Percentiles rank a stretch among this genome's conserved stretches.
phyloP scores from a whole-genome alignment of 176 grass and related monocot genomes.

The Cenchrus americanus region DNA sequence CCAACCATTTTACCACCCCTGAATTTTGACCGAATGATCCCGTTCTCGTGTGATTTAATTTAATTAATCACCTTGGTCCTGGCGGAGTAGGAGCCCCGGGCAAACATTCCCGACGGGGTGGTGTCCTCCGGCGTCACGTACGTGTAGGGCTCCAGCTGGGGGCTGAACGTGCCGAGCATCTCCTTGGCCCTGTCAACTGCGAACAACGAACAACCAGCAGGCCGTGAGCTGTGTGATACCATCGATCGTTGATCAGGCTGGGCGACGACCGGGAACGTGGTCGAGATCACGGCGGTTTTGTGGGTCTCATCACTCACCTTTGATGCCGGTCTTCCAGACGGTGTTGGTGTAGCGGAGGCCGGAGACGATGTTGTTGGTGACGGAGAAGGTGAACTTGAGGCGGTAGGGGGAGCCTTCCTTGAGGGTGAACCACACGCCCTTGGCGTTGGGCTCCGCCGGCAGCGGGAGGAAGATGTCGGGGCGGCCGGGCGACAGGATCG shows the following conservation, averaged over 20 bases:
- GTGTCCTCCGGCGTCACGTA: slow-evolving; percentile 85
- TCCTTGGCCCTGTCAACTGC: slow-evolving; percentile 85
- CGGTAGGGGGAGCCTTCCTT: slow-evolving; percentile 88
- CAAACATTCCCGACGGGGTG: slow-evolving; percentile 89
- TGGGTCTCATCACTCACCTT: slow-evolving; percentile 45
- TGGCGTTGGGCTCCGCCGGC: slow-evolving; percentile 68
- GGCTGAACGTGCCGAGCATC: slow-evolving; percentile 97
- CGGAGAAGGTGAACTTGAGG: slow-evolving; percentile 95
- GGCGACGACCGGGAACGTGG: background rate
- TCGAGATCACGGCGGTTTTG: background rate
- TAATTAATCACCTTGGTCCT: slow-evolving; percentile 69
- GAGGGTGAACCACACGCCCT: slow-evolving; percentile 87
- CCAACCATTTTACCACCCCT: background rate
- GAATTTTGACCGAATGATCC: background rate
- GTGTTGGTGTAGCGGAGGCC: slow-evolving; percentile 94
- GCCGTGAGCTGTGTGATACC: background rate
- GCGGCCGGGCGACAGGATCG: slow-evolving; percentile 70
- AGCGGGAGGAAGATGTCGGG: slow-evolving; percentile 79
- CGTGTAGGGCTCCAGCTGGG: slow-evolving; percentile 86
- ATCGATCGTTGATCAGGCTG: background rate
- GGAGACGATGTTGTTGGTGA: slow-evolving; percentile 93
- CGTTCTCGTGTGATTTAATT: background rate
- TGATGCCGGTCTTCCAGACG: slow-evolving; percentile 94
- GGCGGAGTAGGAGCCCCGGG: slow-evolving; percentile 83
- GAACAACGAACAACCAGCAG: background rate